A percentile compares a stretch with the other conserved stretches of the same genome.
phyloP scores from a whole-genome alignment of 345 rosid species.

The Chamaenerion angustifolium region DNA sequence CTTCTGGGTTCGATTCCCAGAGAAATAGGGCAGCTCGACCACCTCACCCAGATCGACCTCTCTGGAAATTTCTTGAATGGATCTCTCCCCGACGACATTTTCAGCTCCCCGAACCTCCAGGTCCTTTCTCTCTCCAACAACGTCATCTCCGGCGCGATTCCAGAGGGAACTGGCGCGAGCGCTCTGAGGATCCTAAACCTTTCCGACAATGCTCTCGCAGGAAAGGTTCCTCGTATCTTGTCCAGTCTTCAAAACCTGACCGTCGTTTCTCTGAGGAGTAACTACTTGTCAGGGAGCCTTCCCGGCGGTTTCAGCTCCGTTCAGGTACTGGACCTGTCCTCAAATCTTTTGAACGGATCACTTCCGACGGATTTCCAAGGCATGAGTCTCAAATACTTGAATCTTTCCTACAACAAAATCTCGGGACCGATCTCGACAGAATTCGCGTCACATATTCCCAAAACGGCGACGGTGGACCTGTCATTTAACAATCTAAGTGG shows the following conservation, averaged over 20 bases:
- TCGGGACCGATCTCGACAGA: constrained; percentile 40
- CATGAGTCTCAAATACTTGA: constrained; percentile 37
- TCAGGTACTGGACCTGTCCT: constrained; percentile 59
- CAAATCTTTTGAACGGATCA: constrained; percentile 59
- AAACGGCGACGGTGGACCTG: constrained; percentile 49
- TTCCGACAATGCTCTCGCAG: constrained; percentile 62
- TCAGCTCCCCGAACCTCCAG: constrained; percentile 10
- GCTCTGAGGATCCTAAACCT: constrained; percentile 49
- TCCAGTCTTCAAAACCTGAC: constrained; percentile 42
- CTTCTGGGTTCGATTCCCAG: constrained; percentile 14
- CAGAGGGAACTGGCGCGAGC: constrained; percentile 19
- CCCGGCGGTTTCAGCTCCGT: constrained; percentile 45
- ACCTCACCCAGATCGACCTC: constrained; percentile 11
- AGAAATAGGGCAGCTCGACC: constrained; percentile 9
- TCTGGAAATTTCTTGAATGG: constrained; percentile 12
- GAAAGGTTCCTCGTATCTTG: constrained; percentile 38
- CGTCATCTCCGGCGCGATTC: constrained; percentile 31
- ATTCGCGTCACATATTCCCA: constrained; percentile 45
- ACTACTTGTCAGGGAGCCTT: constrained; percentile 44
- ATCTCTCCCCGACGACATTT: constrained; percentile 8
- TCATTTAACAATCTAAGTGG: constrained; percentile 84
- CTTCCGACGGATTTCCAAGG: constrained; percentile 56
- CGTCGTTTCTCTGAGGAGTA: constrained; percentile 45
- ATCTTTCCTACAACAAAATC: constrained; percentile 62
- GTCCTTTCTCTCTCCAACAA: constrained; percentile 11